Percentiles rank a stretch among this genome's conserved stretches.
phyloP scores from a whole-genome alignment of 495 filamentous ascomycete species.

The Aspergillus ellipticus region DNA sequence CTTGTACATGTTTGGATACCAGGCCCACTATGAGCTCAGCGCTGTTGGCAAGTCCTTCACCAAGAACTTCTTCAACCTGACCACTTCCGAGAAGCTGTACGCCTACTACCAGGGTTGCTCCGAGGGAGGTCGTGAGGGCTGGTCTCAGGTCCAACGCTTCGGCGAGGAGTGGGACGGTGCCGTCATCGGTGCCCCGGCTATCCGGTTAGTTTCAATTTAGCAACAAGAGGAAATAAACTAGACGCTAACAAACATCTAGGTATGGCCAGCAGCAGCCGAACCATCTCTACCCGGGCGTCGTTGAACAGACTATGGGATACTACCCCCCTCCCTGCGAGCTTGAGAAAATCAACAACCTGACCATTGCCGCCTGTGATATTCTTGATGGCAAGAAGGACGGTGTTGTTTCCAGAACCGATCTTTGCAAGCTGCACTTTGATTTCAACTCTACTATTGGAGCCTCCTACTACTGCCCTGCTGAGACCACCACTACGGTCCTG shows the following conservation, averaged over 20 bases:
- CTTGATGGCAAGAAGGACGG: constrained; percentile 51
- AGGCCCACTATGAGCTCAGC: constrained; percentile 38
- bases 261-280: constrained; percentile 48
- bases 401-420: constrained; percentile 48
- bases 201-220: too few relatives aligned
- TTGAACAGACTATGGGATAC: constrained; percentile 45
- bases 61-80: constrained; percentile 30
- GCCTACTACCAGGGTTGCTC: constrained; percentile 39
- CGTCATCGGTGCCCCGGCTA: constrained; percentile 48
- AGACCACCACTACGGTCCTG: constrained; percentile 28
- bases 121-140: constrained; percentile 35
- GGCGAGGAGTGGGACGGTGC: constrained; percentile 48
- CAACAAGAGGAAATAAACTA: too few relatives aligned
- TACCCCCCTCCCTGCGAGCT: constrained; percentile 51
- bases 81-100: constrained; percentile 25
- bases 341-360: constrained; percentile 46
- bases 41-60: constrained; percentile 31
- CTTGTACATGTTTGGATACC: constrained; percentile 39
- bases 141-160: constrained; percentile 51
- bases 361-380: constrained; percentile 48
- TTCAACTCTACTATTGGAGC: constrained; percentile 42
- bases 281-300: constrained; percentile 40
- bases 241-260: too few relatives aligned
- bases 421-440: constrained; percentile 47
- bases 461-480: constrained; percentile 46